phyloP scores from a whole-genome alignment of 768 basidiomycete species.

The Lactarius psammicola region DNA sequence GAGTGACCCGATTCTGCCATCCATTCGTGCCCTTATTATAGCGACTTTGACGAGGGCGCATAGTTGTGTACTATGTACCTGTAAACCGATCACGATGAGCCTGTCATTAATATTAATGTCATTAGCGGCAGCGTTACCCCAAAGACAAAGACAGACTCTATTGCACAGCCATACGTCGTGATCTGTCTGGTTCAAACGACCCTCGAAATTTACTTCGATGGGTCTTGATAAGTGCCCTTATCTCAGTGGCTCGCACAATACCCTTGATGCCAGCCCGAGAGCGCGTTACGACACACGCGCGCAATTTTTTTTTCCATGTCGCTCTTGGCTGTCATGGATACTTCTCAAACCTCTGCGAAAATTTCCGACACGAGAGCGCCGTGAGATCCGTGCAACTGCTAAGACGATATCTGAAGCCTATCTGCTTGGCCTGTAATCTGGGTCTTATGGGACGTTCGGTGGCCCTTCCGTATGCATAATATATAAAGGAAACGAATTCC shows the following conservation, averaged over 20 bases:
- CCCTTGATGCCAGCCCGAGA: background rate
- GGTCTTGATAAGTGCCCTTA: background rate
- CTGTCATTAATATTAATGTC: no score
- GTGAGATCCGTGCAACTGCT: background rate
- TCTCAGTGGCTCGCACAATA: no score
- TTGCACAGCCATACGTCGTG: background rate
- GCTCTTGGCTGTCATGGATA: background rate
- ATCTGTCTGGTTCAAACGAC: background rate
- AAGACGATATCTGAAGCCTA: background rate
- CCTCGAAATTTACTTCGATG: background rate
- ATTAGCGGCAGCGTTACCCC: background rate
- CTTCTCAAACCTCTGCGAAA: background rate
- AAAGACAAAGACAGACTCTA: background rate
- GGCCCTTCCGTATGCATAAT: background rate
- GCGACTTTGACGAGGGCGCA: background rate
- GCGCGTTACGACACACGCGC: background rate
- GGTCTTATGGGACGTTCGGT: no score
- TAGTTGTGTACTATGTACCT: no score
- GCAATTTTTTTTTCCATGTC: constrained; percentile 11
- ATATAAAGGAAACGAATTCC: constrained; percentile 1
- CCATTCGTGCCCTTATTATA: background rate
- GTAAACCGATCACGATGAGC: background rate
- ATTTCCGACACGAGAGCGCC: background rate
- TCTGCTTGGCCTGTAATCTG: no score
- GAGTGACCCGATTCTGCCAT: background rate